Percentiles rank a stretch among this genome's conserved stretches.
Conservation (phyloP, 2,329 filamentous ascomycete genomes). For the Sarocladium kiliense region DNA sequence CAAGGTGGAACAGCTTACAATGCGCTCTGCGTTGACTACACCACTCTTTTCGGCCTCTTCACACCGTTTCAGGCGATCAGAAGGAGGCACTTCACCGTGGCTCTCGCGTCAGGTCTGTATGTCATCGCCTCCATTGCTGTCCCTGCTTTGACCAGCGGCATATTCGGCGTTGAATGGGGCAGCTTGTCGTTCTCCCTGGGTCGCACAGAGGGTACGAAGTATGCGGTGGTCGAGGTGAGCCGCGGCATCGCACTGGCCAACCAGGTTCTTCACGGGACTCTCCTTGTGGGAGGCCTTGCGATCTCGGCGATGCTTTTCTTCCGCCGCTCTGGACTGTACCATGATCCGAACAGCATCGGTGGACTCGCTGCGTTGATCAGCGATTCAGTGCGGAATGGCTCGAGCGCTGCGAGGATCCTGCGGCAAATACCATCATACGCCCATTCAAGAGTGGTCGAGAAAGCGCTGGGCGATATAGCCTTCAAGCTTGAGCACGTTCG, state of each 20-base stretch:
- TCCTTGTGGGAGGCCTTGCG: not conserved
- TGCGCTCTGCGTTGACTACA: constrained; percentile 8
- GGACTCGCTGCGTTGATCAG: not conserved
- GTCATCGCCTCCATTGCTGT: not conserved
- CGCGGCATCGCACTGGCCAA: not conserved
- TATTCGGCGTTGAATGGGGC: constrained; percentile 5
- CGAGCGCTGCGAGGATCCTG: not conserved
- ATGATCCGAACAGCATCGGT: not conserved
- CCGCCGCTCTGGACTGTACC: not conserved
- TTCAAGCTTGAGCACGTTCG: not conserved
- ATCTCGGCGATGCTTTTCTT: not conserved
- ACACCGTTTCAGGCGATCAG: not conserved
- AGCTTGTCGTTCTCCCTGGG: constrained; percentile 1
- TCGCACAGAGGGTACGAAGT: not conserved
- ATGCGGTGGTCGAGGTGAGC: not conserved
- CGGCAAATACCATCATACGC: not conserved
- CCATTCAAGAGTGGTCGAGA: not conserved
- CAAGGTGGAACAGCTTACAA: constrained; percentile 7
- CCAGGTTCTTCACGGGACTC: not conserved
- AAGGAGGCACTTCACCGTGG: not conserved
- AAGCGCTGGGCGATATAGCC: not conserved
- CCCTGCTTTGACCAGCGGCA: not conserved
- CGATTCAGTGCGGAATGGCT: not conserved
- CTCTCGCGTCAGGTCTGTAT: not conserved
- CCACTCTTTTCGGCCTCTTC: constrained; percentile 1